Evolutionary conservation across 106 monocot species (phyloP).

Genomic region (Platanthera zijinensis): DNA sequence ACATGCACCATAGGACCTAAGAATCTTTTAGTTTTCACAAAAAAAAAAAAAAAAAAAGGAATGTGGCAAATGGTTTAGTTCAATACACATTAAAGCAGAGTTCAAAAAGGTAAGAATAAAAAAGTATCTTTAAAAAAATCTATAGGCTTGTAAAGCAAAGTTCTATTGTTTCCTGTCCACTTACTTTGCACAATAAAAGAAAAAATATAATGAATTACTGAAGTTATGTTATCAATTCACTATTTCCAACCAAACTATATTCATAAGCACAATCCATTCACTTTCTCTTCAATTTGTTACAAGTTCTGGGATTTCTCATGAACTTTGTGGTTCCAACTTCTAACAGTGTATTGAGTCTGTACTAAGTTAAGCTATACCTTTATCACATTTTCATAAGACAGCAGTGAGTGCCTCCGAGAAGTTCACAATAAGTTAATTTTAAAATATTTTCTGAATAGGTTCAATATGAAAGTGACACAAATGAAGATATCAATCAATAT

Average conservation of each 20-base stretch:
- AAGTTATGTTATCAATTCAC: neutral
- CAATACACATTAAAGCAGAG: neutral
- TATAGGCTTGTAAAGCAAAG: neutral
- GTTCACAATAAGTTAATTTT: neutral
- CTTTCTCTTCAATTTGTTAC: constrained; percentile 2
- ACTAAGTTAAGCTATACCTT: neutral
- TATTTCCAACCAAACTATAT: neutral
- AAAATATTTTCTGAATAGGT: neutral
- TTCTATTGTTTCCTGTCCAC: neutral
- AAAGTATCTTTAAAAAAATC: neutral
- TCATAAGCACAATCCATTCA: neutral
- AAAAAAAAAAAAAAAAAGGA: neutral
- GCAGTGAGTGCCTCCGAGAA: neutral
- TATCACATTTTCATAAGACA: neutral
- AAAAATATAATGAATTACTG: neutral
- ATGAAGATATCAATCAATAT: neutral
- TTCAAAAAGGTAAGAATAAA: neutral
- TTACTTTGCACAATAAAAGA: neutral
- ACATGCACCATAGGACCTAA: neutral
- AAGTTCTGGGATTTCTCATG: neutral
- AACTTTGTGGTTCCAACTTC: neutral
- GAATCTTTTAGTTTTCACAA: neutral
- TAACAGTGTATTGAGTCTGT: neutral
- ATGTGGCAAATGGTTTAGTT: neutral
- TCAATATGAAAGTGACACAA: neutral